Evolutionary conservation across 495 filamentous ascomycete genomes (phyloP), one percentile per base, ranked within the genome.

Genomic region (Daldinia loculata): DNA sequence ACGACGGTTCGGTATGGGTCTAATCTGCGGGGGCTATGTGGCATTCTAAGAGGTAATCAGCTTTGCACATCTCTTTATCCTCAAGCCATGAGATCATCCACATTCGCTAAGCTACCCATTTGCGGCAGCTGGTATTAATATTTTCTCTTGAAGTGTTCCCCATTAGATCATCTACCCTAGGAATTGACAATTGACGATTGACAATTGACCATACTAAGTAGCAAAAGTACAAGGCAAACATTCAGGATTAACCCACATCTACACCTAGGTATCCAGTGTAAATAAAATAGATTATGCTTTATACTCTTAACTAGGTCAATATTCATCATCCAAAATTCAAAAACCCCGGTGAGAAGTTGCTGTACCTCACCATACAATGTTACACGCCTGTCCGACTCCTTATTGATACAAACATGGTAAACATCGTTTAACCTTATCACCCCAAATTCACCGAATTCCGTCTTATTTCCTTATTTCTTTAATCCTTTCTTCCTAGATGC

Each of bases 401-500:
- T 48, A 48, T 12, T 48, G 19, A 24, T 48, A 48, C 43, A 48
- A 48, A 36, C 34, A 36, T 12, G 3, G 32, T 34, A 34, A 12
- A 12, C 3, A 34, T 34, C 4, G 12, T 36, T 36, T 14, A 14
- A 1, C 11, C 34, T 14, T 36, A 14, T 14, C 34, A 36, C 12
- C 34, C 34, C 34, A 1, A 9, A 36, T 14, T 36, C 12, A 36
- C 34, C 12, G 43, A 7, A 27, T 43, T 3, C 34, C 27, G 24
- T 45, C 14, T 27, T n/a, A 32, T 48, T 48, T 17, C 43, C 14
- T 27, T n/a, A 32, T 48, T 48, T 17, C 34, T 50, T 59, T 61
- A 75, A 30, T 75, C 62, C 59, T 74, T 75, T 30, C 63, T 74
- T 41, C 71, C 73, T 36, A 72, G 36, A 66, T 77, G 43, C 64